Evolutionary conservation across 192 early-diverging fungal genomes (phyloP).

Genomic region (Coemansia asiatica): DNA sequence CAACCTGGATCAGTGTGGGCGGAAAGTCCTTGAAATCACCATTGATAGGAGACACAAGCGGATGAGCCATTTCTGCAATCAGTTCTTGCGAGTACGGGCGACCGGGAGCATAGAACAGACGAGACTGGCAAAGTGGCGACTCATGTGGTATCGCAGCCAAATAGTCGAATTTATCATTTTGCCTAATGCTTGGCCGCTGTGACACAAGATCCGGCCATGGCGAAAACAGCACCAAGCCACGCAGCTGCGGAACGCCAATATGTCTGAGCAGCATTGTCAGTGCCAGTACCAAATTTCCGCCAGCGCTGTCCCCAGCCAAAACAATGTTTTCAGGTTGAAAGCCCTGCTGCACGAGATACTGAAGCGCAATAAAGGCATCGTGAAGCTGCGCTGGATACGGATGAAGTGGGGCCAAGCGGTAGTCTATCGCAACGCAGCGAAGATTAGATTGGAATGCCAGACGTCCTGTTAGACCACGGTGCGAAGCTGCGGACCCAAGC

Average conservation of each 20-base stretch:
- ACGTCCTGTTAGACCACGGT: conserved; percentile 53
- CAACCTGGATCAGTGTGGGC: conserved; percentile 42
- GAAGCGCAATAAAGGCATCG: conserved; percentile 61
- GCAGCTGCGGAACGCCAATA: conserved; percentile 43
- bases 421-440: conserved; percentile 48
- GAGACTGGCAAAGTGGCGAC: conserved; percentile 24
- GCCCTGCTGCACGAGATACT: conserved; percentile 57
- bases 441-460: conserved; percentile 55
- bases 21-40: conserved; percentile 42
- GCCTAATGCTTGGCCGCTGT: conserved; percentile 14
- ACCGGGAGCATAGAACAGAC: conserved; percentile 44
- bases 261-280: conserved; percentile 65
- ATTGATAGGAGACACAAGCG: conserved; percentile 45
- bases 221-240: conserved; percentile 62
- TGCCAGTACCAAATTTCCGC: conserved; percentile 66
- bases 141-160: conserved; percentile 15
- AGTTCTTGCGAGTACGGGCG: conserved; percentile 22
- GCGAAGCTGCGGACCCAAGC: conserved; percentile 51
- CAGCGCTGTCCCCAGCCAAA: conserved; percentile 69
- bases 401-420: conserved; percentile 40
- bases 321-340: conserved; percentile 63
- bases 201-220: conserved; percentile 35
- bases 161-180: conserved; percentile 36
- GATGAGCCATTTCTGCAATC: conserved; percentile 29
- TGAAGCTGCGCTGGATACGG: conserved; percentile 64